Conservation (phyloP, 495 filamentous ascomycete species). For the Tuber calosporum region DNA sequence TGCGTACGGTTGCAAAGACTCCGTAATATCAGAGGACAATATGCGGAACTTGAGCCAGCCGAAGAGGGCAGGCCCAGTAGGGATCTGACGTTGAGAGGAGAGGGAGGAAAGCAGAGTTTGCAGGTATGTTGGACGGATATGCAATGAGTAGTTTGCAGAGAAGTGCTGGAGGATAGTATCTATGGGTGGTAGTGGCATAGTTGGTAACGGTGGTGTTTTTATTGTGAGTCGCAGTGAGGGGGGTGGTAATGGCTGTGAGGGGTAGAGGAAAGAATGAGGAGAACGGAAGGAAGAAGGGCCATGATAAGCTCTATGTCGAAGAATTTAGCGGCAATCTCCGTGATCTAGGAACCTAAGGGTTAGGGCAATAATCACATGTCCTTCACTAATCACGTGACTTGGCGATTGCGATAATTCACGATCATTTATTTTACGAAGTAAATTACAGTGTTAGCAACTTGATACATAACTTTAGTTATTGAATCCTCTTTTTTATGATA, state of each 20-base stretch:
- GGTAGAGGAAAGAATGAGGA: background rate
- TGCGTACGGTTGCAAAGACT: slow-evolving; percentile 49
- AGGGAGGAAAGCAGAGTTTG: slow-evolving; percentile 17
- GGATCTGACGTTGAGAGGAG: slow-evolving; percentile 47
- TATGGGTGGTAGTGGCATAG: slow-evolving; percentile 15
- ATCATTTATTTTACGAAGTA: background rate
- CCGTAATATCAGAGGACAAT: slow-evolving; percentile 66
- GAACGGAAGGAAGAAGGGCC: background rate
- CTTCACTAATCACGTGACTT: background rate
- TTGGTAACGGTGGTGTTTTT: slow-evolving; percentile 13
- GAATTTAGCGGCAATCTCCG: background rate
- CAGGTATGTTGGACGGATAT: slow-evolving; percentile 30
- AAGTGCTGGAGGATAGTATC: slow-evolving; percentile 32
- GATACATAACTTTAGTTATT: background rate
- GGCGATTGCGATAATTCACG: background rate
- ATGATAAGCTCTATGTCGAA: background rate
- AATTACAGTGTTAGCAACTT: too few relatives aligned
- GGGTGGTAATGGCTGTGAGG: background rate
- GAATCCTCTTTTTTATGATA: background rate
- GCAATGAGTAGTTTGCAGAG: slow-evolving; percentile 14
- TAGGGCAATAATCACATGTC: background rate
- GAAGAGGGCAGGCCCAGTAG: slow-evolving; percentile 62
- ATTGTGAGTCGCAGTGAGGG: background rate
- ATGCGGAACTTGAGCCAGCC: slow-evolving; percentile 76
- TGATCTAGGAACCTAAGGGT: background rate